phyloP scores from a whole-genome alignment of 768 basidiomycete species.

The Nidula microcarpa region DNA sequence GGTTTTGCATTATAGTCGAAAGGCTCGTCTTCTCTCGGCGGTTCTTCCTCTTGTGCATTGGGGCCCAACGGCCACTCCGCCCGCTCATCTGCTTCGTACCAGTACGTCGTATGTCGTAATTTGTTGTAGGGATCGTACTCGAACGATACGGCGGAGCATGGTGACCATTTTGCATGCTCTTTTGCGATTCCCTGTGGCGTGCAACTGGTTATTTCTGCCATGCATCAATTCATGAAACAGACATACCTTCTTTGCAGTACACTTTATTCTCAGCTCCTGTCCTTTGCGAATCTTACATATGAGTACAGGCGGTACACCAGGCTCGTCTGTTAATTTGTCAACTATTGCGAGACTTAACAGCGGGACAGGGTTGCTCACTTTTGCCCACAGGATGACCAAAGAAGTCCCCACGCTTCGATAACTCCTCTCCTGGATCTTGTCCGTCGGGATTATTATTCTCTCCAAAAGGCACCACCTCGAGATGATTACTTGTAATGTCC shows the following conservation, averaged over 20 bases:
- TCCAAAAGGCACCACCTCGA: constrained; percentile 56
- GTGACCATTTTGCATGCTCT: constrained; percentile 99
- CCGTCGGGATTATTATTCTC: constrained; percentile 22
- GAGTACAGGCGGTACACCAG: constrained; percentile 63
- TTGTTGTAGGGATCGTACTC: constrained; percentile 99
- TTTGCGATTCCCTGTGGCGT: constrained; percentile 84
- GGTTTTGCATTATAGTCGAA: constrained; percentile 91
- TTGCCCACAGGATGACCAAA: constrained; percentile 88
- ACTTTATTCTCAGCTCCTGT: constrained; percentile 82
- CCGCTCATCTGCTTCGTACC: constrained; percentile 82
- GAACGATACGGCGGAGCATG: constrained; percentile 90
- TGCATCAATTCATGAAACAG: not conserved
- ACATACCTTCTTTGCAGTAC: constrained; percentile 90
- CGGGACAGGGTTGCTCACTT: constrained; percentile 37
- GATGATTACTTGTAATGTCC: constrained; percentile 83
- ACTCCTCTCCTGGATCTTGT: constrained; percentile 57
- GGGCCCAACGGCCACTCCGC: constrained; percentile 90
- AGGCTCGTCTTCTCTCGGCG: constrained; percentile 71
- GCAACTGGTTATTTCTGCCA: not conserved
- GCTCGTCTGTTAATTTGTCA: constrained; percentile 45
- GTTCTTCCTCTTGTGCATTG: constrained; percentile 83
- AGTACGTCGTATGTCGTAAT: constrained; percentile 91
- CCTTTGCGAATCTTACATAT: constrained; percentile 93
- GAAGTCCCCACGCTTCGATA: constrained; percentile 65
- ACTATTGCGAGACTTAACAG: not conserved